Conservation (phyloP, 768 basidiomycete species). For the Rhodotorula taiwanensis region DNA sequence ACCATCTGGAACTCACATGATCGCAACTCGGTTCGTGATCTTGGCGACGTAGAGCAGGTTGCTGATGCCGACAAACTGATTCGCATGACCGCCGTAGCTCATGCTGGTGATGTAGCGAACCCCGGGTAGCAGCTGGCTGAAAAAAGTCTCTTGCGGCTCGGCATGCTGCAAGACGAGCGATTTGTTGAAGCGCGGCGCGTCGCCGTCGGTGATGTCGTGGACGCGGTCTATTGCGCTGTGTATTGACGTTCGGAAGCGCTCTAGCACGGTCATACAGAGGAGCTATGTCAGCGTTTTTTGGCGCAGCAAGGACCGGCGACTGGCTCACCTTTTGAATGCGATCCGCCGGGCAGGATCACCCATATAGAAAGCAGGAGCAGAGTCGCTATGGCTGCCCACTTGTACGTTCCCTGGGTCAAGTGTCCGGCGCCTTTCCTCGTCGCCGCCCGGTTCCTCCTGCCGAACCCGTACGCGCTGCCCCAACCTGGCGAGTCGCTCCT, state of each 20-base stretch:
- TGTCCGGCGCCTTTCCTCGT: no score
- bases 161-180: background rate
- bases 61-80: conserved; percentile 34
- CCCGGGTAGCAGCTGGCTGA: conserved; percentile 12
- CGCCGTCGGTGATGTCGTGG: background rate
- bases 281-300: no score
- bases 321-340: no score
- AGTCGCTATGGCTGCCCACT: no score
- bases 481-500: no score
- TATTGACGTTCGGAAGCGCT: background rate
- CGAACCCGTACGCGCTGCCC: no score
- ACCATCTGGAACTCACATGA: conserved; percentile 12
- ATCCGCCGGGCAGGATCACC: no score
- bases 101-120: conserved; percentile 23
- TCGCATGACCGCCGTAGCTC: conserved; percentile 34
- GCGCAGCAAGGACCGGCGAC: no score
- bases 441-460: no score
- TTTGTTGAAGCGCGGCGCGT: background rate
- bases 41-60: conserved; percentile 32
- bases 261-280: no score
- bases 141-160: conserved; percentile 12
- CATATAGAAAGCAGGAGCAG: no score
- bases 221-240: background rate
- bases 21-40: conserved; percentile 22
- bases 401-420: no score